Base-by-base conservation (phyloP, 768 basidiomycete genomes). In the Xerocomellus intermedius region DNA sequence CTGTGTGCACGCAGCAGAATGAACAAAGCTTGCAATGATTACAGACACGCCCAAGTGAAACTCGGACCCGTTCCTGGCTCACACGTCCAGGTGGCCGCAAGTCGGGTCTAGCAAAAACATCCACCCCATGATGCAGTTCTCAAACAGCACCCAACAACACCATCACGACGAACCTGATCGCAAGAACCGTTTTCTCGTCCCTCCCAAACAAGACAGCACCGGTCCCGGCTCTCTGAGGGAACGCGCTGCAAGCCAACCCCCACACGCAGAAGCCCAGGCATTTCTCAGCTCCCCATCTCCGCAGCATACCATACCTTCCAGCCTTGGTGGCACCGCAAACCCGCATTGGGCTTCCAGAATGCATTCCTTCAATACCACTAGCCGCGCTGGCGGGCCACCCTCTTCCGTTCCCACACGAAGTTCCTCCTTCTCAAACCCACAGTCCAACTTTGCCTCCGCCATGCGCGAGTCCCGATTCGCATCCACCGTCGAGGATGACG, bases 401-500 rank as follows among this genome's bases (percentile, higher is more conserved):
- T 78, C 81, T 53, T 79, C 82, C 45, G 74, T 85, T 61, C 83
- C 86, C 55, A 82, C 83, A 58, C 79, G 86, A 50, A 85, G 81
- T 61, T 82, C 86, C 37, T 89, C 87, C 42, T 88, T 86, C 69
- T 86, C 85, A 24, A 76, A 80, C 48, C 72, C 77, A 36, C 82
- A 82, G 60, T 65, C 74, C 57, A 79, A 81, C 44, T 86, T 89
- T 66, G 73, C 79, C 21, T 82, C 85, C 26, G 76, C 80, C 37
- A 84, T 89, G 81, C 83, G 86, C 39, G 86, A 85, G 50, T 72
- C 76, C 8, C 74, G 83, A 32, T 91, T 91, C 69, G 80, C 85
- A 6, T 89, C 87, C 22, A 91, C 88, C 1, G 82, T 87, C 61
- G 90, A 91, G 73, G 89, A 91, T 61, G 89, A 91, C 68, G 89